Conservation (phyloP, 345 rosid species). For the Camelina neglecta region DNA sequence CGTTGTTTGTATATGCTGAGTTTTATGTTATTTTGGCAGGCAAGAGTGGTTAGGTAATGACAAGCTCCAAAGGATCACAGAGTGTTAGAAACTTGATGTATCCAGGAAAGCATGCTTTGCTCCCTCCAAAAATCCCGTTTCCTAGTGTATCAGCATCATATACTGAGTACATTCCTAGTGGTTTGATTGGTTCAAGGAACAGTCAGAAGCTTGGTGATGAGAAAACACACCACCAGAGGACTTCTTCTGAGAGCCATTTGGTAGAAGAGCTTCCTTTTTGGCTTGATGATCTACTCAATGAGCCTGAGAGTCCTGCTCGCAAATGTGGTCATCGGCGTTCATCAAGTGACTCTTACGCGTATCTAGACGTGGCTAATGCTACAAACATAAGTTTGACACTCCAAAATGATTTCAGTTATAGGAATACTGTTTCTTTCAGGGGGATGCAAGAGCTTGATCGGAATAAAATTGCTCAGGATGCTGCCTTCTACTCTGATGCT, state of each 20-base stretch:
- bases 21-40: conserved; percentile 39
- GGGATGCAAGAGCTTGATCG: conserved; percentile 71
- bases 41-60: conserved; percentile 57
- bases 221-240: conserved; percentile 73
- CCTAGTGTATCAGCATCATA: conserved; percentile 69
- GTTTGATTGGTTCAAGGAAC: conserved; percentile 64
- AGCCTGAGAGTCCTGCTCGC: conserved; percentile 91
- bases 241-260: conserved; percentile 85
- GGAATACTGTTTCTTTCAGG: conserved; percentile 54
- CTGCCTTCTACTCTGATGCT: conserved; percentile 55
- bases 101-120: conserved; percentile 78
- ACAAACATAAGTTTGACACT: conserved; percentile 62
- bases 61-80: conserved; percentile 79
- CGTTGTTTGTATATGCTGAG: not conserved
- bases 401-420: conserved; percentile 64
- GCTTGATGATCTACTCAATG: conserved; percentile 99
- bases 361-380: conserved; percentile 66
- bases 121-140: conserved; percentile 95
- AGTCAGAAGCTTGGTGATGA: conserved; percentile 72
- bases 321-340: conserved; percentile 96
- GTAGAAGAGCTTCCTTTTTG: conserved; percentile 97
- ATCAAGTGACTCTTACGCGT: conserved; percentile 96
- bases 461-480: conserved; percentile 55
- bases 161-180: conserved; percentile 65
- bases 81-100: conserved; percentile 66